Percentiles rank a stretch among this genome's conserved stretches.
These are phyloP conservation scores for Coniella lustricola DNA, from an alignment of 2,329 filamentous ascomycete species.

Conservation along the genomic window DNA sequence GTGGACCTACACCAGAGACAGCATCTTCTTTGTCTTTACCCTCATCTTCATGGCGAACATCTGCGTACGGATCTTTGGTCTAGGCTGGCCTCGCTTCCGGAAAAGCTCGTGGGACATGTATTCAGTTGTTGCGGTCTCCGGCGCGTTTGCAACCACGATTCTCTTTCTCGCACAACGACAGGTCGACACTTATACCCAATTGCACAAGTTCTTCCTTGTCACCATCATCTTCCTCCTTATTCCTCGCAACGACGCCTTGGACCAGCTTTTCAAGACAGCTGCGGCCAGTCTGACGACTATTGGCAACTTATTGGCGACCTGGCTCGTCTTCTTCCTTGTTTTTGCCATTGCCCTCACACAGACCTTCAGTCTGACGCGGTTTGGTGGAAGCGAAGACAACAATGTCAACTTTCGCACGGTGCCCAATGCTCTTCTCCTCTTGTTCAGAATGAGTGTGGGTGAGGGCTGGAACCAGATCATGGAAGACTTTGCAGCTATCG, in stretches of 20 bases:
- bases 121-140: constrained; percentile 70
- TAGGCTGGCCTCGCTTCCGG: constrained; percentile 87
- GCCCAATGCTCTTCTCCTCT: constrained; percentile 83
- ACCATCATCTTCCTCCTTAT: constrained; percentile 85
- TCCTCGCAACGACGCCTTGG: constrained; percentile 90
- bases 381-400: constrained; percentile 62
- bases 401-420: constrained; percentile 93
- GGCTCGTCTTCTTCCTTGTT: constrained; percentile 93
- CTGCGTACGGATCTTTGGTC: constrained; percentile 72
- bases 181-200: constrained; percentile 61
- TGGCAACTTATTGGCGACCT: constrained; percentile 85
- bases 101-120: constrained; percentile 95
- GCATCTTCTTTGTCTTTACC: constrained; percentile 74
- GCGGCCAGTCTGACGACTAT: constrained; percentile 89
- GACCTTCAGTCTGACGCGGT: constrained; percentile 88
- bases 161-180: constrained; percentile 58
- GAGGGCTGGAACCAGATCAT: constrained; percentile 97
- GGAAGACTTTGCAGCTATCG: constrained; percentile 84
- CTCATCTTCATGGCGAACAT: constrained; percentile 79
- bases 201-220: constrained; percentile 93
- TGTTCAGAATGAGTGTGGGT: constrained; percentile 88
- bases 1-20: constrained; percentile 68
- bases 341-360: constrained; percentile 96
- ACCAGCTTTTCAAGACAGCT: constrained; percentile 97
- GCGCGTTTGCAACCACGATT: constrained; percentile 75